Conservation (phyloP, 2,329 filamentous ascomycete genomes). For the Colletotrichum tropicale region DNA sequence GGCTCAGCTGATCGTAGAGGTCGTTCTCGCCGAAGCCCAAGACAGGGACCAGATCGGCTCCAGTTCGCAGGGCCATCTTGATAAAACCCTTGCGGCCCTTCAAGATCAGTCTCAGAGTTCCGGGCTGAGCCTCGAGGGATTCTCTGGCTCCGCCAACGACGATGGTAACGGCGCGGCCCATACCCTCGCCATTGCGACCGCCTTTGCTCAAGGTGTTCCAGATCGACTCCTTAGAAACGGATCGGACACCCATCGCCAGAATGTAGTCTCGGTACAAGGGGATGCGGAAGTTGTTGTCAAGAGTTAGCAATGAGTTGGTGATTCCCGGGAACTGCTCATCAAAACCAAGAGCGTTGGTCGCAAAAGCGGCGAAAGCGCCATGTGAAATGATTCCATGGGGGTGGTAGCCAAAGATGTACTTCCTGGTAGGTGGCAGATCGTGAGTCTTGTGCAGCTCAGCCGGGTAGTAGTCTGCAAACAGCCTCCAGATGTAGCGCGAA, state of each 20-base stretch:
- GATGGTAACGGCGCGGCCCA: conserved; percentile 95
- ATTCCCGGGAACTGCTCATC: conserved; percentile 89
- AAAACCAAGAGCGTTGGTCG: conserved; percentile 88
- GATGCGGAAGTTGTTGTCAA: conserved; percentile 95
- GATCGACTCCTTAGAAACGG: conserved; percentile 90
- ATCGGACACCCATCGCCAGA: conserved; percentile 84
- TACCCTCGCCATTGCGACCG: conserved; percentile 78
- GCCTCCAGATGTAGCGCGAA: conserved; percentile 77
- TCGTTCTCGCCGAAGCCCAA: conserved; percentile 96
- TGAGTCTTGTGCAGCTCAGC: conserved; percentile 85
- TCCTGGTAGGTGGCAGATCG: conserved; percentile 77
- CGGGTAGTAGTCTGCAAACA: conserved; percentile 93
- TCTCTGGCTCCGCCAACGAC: conserved; percentile 93
- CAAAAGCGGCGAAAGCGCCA: conserved; percentile 92
- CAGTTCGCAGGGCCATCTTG: conserved; percentile 88
- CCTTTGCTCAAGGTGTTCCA: conserved; percentile 85
- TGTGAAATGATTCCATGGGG: conserved; percentile 97
- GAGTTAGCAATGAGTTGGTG: conserved; percentile 88
- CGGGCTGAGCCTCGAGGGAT: conserved; percentile 85
- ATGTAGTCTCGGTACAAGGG: conserved; percentile 95
- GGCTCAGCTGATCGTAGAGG: conserved; percentile 87
- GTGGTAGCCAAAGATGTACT: conserved; percentile 97
- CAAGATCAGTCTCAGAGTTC: conserved; percentile 77
- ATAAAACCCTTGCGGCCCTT: conserved; percentile 89
- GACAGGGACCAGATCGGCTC: conserved; percentile 93